Percentiles rank a stretch among this genome's conserved stretches.
phyloP scores from a whole-genome alignment of 345 rosid genomes.

The Hevea brasiliensis region DNA sequence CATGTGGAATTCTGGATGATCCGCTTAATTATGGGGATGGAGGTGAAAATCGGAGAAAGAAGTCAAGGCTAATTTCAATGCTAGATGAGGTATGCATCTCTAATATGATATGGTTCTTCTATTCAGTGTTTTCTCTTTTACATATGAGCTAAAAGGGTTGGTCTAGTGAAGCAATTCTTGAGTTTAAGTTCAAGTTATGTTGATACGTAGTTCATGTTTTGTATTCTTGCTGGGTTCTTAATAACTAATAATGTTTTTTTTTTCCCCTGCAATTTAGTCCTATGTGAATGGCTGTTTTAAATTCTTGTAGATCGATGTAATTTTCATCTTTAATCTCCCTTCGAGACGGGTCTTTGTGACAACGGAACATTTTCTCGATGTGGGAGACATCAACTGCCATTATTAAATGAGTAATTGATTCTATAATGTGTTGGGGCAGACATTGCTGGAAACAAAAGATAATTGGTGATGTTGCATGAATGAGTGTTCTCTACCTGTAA shows the following conservation, averaged over 20 bases:
- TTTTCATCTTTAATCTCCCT: neutral
- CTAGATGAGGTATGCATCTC: slow-evolving; percentile 72
- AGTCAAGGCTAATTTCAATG: slow-evolving; percentile 75
- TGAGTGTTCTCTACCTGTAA: slow-evolving; percentile 1
- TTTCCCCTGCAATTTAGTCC: neutral
- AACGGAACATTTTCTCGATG: neutral
- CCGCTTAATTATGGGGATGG: slow-evolving; percentile 34
- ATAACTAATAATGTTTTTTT: neutral
- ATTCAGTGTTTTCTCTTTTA: neutral
- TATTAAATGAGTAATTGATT: slow-evolving; percentile 21
- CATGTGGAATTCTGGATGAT: slow-evolving; percentile 38
- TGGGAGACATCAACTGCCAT: slow-evolving; percentile 17
- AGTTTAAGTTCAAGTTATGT: neutral
- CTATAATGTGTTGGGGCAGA: slow-evolving; percentile 22
- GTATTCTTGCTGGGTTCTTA: neutral
- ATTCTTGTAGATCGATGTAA: neutral
- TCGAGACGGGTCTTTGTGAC: neutral
- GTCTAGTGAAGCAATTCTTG: neutral
- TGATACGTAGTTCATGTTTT: neutral
- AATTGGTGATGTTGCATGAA: slow-evolving; percentile 32
- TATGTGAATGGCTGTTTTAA: neutral
- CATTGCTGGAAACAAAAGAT: slow-evolving; percentile 30
- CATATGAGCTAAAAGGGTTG: no score
- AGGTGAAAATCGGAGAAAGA: slow-evolving; percentile 56
- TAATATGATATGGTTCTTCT: neutral